Percentiles rank a stretch among this genome's conserved stretches.
phyloP scores from a whole-genome alignment of 306 rosid species.

The Macrotyloma uniflorum region DNA sequence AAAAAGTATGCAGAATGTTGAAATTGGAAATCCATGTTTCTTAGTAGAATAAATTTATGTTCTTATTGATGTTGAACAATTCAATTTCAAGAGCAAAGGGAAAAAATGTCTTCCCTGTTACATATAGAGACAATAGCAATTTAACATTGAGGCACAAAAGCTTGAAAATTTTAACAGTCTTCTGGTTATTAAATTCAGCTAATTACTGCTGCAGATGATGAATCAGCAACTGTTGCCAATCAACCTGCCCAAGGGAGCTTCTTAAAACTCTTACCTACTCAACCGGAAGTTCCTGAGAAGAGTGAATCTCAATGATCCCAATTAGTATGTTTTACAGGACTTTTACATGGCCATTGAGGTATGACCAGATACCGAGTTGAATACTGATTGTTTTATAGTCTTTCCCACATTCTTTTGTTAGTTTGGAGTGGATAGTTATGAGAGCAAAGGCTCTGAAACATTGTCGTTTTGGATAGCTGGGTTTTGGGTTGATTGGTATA shows the following conservation, averaged over 20 bases:
- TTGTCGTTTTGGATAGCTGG: constrained; percentile 50
- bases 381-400: constrained; percentile 41
- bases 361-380: constrained; percentile 42
- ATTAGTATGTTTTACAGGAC: constrained; percentile 42
- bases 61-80: constrained; percentile 3
- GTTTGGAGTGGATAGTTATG: constrained; percentile 47
- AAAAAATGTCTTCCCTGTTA: neutral
- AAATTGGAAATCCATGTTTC: constrained; percentile 2
- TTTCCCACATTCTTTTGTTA: constrained; percentile 52
- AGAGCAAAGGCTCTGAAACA: constrained; percentile 54
- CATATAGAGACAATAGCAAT: constrained; percentile 1
- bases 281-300: constrained; percentile 77
- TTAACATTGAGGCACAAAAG: constrained; percentile 4
- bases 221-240: constrained; percentile 55
- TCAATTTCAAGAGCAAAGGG: neutral
- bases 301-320: constrained; percentile 51
- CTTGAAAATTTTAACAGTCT: neutral
- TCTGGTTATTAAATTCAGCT: constrained; percentile 19
- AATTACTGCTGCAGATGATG: constrained; percentile 65
- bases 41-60: neutral
- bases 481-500: constrained; percentile 48
- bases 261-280: constrained; percentile 75
- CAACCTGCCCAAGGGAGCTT: constrained; percentile 86
- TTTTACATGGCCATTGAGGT: constrained; percentile 42
- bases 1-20: constrained; percentile 1